Evolutionary conservation across 2,329 filamentous ascomycete genomes (phyloP).

Genomic region (Emmonsia crescens): DNA sequence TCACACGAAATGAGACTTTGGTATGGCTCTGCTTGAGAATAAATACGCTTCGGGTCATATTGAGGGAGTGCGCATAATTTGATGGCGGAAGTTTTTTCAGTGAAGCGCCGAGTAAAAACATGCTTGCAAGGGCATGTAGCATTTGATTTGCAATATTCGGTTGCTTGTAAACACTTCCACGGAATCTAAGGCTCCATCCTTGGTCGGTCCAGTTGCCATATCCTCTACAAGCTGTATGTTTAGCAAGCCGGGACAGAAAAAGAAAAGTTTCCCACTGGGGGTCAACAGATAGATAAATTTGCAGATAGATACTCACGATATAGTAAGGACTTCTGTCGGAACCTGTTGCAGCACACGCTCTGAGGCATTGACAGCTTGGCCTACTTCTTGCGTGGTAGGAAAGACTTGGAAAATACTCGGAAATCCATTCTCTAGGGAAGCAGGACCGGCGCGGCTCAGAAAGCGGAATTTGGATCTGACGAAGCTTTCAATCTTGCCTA

Average conservation of each 20-base stretch:
- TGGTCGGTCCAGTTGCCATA: constrained; percentile 70
- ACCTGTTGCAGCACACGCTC: not conserved
- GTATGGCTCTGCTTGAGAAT: constrained; percentile 53
- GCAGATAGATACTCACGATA: constrained; percentile 7
- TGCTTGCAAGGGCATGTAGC: constrained; percentile 57
- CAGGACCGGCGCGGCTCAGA: not conserved
- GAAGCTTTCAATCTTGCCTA: not conserved
- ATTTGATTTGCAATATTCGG: constrained; percentile 55
- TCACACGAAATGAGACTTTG: constrained; percentile 6
- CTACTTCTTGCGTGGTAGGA: constrained; percentile 7
- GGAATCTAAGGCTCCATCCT: constrained; percentile 66
- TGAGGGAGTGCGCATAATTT: constrained; percentile 58
- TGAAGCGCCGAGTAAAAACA: constrained; percentile 56
- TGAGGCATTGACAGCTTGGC: not conserved
- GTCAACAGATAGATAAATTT: not conserved
- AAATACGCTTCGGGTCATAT: constrained; percentile 61
- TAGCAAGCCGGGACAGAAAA: not conserved
- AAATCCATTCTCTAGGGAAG: not conserved
- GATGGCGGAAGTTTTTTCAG: constrained; percentile 48
- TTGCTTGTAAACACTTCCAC: constrained; percentile 72
- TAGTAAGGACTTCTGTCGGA: constrained; percentile 6
- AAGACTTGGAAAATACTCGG: not conserved
- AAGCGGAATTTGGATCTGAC: not conserved
- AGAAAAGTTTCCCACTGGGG: not conserved
- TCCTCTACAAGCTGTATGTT: not conserved